Base-by-base conservation (phyloP, 306 rosid genomes). In the Trifolium pratense region DNA sequence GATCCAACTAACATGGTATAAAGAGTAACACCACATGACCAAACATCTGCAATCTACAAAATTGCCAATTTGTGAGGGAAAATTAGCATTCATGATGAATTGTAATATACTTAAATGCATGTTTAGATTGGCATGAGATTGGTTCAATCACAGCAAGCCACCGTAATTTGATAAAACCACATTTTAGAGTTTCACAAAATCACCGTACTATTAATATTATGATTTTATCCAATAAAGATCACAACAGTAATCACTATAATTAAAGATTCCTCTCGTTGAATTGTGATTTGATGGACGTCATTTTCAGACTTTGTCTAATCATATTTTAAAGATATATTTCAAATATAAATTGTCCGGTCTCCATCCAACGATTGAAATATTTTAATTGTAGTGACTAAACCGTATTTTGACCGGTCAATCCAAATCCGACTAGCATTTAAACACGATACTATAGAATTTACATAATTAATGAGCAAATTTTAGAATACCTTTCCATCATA, bases 1-100 rank as follows among this genome's bases (percentile, higher is more conserved):
- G 86, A 86, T 84, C 99, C 99, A 25, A 90, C 90, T 72, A 91
- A 74, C 97, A 94, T 94, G 61, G 88, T 93, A 25, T 91, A 94
- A 29, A 94, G 80, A 29, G 93, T 90, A 58, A 94, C 99, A 53
- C 99, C 99, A 81, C 96, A 87, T 5, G 99, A 94, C 99, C 99
- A 94, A 87, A 91, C 96, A 84, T 94, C 99, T 42, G 96, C 92
- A 81, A 88, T 81, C 99, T 94, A 78, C 81, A 80, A 13, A 65
- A 67, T 71, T 57, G 32, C 75, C 73, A 75, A 68, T 21, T 52
- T 76, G 80, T 42, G 34, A 75, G 75, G 5, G 5, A 48, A 68
- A 52, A 60, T 49, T n/a, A 78, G 48, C 63, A 65, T 70, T 49
- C 18, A 25, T 34, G 26, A 11, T 52, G 9, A 57, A 56, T 62